Percentiles rank a stretch among this genome's conserved stretches.
phyloP scores from a whole-genome alignment of 768 basidiomycete species.

The Boletales sp. region DNA sequence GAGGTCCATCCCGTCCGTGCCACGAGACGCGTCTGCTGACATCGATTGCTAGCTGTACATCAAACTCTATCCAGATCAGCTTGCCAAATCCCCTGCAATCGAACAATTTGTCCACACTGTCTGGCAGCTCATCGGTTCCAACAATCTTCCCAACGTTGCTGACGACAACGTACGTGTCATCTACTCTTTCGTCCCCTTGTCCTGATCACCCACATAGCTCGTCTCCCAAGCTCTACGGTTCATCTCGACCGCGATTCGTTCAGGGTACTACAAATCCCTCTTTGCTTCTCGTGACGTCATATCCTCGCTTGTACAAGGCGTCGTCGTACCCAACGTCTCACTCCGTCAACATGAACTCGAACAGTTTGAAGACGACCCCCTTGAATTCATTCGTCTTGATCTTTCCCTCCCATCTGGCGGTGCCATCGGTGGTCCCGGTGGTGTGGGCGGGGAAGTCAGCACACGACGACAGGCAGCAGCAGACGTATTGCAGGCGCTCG shows the following conservation, averaged over 20 bases:
- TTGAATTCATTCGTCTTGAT: conserved; percentile 90
- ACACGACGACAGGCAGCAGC: conserved; percentile 92
- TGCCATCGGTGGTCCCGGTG: conserved; percentile 33
- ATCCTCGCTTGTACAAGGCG: conserved; percentile 77
- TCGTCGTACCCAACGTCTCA: conserved; percentile 90
- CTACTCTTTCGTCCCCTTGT: no score
- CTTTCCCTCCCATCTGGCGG: conserved; percentile 58
- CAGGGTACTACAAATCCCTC: conserved; percentile 74
- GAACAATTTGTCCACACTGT: conserved; percentile 78
- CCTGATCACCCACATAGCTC: conserved; percentile 42
- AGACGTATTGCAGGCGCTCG: conserved; percentile 91
- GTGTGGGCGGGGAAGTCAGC: conserved; percentile 58
- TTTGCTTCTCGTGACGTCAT: conserved; percentile 84
- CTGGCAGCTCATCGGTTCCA: conserved; percentile 79
- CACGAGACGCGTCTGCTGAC: background rate
- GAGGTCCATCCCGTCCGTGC: conserved; percentile 51
- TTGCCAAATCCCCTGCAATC: conserved; percentile 59
- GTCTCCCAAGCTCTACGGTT: conserved; percentile 90
- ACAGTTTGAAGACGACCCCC: conserved; percentile 95
- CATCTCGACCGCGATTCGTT: conserved; percentile 88
- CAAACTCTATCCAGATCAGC: conserved; percentile 78
- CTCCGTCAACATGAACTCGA: conserved; percentile 89
- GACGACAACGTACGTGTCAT: conserved; percentile 65
- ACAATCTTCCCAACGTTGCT: conserved; percentile 62
- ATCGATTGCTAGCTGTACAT: conserved; percentile 57